Evolutionary conservation across 176 grass and related monocot species (phyloP).

Genomic region (barley (Hordeum vulgare)): MorexV3_pseudomolecules_assembly NC_058518.1:99877969-99878468

Average conservation of each 20-base stretch:
- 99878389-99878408: conserved; percentile 26
- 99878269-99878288: not conserved
- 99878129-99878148: not conserved
- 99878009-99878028: not conserved
- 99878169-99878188: conserved; percentile 61
- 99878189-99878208: conserved; percentile 56
- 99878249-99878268: not conserved
- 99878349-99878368: conserved; percentile 72
- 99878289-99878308: not conserved
- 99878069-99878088: not conserved
- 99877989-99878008: not conserved
- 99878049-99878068: not conserved
- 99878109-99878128: not conserved
- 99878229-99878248: not conserved
- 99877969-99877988: not conserved
- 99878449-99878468: no score
- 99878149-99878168: not conserved
- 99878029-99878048: not conserved
- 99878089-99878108: conserved; percentile 4
- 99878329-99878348: not conserved
- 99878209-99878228: conserved; percentile 55
- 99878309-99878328: not conserved
- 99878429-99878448: not conserved
- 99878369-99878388: conserved; percentile 53
- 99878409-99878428: not conserved